Percentiles rank a stretch among this genome's conserved stretches.
These are phyloP conservation scores for Oemleria cerasiformis DNA, from an alignment of 306 rosid species.

Conservation along the genomic window DNA sequence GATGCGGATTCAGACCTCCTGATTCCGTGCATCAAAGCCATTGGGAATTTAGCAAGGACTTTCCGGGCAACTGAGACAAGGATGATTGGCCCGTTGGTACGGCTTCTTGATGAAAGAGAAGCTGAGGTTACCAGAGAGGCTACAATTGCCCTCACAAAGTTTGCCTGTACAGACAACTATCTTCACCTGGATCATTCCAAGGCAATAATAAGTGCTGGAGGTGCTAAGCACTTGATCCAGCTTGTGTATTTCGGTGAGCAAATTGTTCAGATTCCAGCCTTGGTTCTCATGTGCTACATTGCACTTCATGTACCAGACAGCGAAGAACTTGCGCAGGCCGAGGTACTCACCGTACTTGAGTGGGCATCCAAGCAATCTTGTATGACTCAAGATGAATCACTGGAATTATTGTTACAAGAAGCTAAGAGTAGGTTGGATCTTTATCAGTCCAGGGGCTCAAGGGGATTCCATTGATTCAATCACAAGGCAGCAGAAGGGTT, in stretches of 20 bases:
- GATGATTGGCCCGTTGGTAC: conserved; percentile 75
- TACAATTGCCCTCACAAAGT: conserved; percentile 64
- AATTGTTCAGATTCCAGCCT: conserved; percentile 58
- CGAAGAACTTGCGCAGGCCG: conserved; percentile 72
- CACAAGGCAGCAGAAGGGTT: conserved; percentile 23
- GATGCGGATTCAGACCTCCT: conserved; percentile 65
- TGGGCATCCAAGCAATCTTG: conserved; percentile 86
- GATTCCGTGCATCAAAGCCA: conserved; percentile 68
- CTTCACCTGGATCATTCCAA: conserved; percentile 78
- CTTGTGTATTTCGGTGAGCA: conserved; percentile 88
- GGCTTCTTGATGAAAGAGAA: conserved; percentile 79
- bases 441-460: conserved; percentile 81
- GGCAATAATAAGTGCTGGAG: conserved; percentile 78
- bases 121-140: conserved; percentile 67
- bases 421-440: conserved; percentile 80
- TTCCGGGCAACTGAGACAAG: conserved; percentile 80
- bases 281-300: conserved; percentile 69
- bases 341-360: conserved; percentile 74
- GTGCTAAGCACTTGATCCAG: conserved; percentile 76
- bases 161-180: conserved; percentile 66
- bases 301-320: conserved; percentile 88
- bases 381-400: conserved; percentile 47
- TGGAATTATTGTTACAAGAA: conserved; percentile 58
- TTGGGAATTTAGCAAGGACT: conserved; percentile 85
- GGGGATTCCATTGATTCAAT: conserved; percentile 56